A percentile compares a stretch with the other conserved stretches of the same genome.
Conservation (phyloP, 257 asterid genomes). For the Solanum arcanum region DNA sequence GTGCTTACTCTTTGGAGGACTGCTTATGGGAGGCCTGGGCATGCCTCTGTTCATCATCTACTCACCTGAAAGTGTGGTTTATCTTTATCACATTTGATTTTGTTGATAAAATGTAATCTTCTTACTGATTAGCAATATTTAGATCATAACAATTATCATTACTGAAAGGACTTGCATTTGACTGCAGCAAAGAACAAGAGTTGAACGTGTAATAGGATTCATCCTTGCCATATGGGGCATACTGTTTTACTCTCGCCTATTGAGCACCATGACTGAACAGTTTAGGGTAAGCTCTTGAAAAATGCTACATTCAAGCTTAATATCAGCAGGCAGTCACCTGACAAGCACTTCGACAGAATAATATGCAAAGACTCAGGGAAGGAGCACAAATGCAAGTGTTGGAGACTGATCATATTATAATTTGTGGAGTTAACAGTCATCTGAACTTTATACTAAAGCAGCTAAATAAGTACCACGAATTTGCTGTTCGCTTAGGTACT, state of each 20-base stretch:
- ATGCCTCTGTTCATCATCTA: conserved; percentile 90
- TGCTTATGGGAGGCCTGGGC: conserved; percentile 99
- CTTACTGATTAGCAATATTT: conserved; percentile 12
- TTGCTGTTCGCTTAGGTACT: conserved; percentile 84
- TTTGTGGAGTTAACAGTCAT: conserved; percentile 85
- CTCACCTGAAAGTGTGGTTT: conserved; percentile 82
- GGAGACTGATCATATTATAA: conserved; percentile 83
- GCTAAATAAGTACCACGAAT: conserved; percentile 87
- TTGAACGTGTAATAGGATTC: conserved; percentile 87
- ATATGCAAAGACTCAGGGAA: conserved; percentile 87
- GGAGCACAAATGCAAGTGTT: conserved; percentile 92
- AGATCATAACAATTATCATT: conserved; percentile 9
- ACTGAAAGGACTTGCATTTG: conserved; percentile 17
- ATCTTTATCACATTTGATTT: conserved; percentile 10
- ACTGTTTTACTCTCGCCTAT: conserved; percentile 79
- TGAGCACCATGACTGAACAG: conserved; percentile 98
- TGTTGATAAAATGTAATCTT: conserved; percentile 13
- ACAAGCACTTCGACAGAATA: conserved; percentile 43
- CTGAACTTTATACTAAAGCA: conserved; percentile 80
- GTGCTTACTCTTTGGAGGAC: conserved; percentile 73
- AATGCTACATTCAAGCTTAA: conserved; percentile 8
- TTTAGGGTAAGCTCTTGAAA: conserved; percentile 59
- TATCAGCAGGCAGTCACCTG: conserved; percentile 12
- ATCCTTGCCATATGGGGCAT: conserved; percentile 98
- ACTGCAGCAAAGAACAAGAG: conserved; percentile 92